Conservation (phyloP, 208 protist genomes). For the Trypanosomatidae sp. region DNA sequence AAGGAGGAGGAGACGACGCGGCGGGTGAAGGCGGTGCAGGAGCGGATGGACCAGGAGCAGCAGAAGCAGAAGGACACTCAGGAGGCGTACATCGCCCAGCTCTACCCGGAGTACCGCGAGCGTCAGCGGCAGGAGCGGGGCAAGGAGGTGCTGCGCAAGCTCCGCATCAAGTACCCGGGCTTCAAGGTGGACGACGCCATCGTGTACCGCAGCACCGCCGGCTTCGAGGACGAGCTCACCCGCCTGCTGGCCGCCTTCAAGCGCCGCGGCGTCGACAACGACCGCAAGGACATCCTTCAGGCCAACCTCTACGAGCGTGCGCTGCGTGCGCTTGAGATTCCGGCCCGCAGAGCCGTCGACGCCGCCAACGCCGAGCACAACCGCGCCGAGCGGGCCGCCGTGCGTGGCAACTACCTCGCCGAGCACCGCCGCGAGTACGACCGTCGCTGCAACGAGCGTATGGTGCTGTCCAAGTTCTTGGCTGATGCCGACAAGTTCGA, state of each 20-base stretch:
- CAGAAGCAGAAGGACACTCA: slow-evolving; percentile 42
- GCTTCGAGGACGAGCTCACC: slow-evolving; percentile 78
- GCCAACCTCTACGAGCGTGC: slow-evolving; percentile 77
- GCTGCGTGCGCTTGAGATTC: slow-evolving; percentile 67
- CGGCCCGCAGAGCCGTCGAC: slow-evolving; percentile 56
- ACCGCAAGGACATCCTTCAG: slow-evolving; percentile 55
- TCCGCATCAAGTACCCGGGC: slow-evolving; percentile 75
- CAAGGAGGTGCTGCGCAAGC: slow-evolving; percentile 53
- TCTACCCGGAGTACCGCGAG: slow-evolving; percentile 56
- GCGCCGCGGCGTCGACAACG: slow-evolving; percentile 29
- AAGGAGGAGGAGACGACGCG: slow-evolving; percentile 33
- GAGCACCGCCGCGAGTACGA: slow-evolving; percentile 87
- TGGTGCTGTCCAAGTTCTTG: slow-evolving; percentile 58
- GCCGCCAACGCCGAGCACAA: slow-evolving; percentile 46
- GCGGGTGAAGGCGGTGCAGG: slow-evolving; percentile 33
- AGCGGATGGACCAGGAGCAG: slow-evolving; percentile 54
- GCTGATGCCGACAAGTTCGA: slow-evolving; percentile 57
- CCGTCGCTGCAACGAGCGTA: slow-evolving; percentile 55
- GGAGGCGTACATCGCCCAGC: slow-evolving; percentile 36
- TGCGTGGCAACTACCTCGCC: slow-evolving; percentile 62
- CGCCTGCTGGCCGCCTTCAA: slow-evolving; percentile 31
- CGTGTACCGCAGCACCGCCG: slow-evolving; percentile 41
- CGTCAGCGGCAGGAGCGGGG: slow-evolving; percentile 58
- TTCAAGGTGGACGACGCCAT: slow-evolving; percentile 61
- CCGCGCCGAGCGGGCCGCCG: slow-evolving; percentile 50